phyloP scores from a whole-genome alignment of 2,329 filamentous ascomycete species.

The Chrysoporthe cubensis region DNA sequence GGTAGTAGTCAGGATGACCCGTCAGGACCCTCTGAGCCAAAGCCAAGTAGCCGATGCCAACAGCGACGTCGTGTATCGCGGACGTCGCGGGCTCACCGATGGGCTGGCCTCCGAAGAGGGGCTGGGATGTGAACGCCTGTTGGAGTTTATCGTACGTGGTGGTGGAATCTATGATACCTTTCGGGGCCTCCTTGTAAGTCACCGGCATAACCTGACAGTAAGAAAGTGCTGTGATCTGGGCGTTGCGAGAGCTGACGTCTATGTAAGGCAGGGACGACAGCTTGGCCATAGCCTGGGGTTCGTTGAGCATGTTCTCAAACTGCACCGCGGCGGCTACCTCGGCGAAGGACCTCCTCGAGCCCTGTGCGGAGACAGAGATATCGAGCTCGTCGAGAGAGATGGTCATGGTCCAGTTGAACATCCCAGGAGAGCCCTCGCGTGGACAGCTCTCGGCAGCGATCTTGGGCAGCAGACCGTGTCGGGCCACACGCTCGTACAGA shows the following conservation, averaged over 20 bases:
- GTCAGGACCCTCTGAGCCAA: conserved; percentile 8
- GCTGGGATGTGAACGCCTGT: neutral
- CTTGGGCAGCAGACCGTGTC: conserved; percentile 14
- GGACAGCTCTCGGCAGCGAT: neutral
- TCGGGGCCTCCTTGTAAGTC: neutral
- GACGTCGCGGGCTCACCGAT: conserved; percentile 3
- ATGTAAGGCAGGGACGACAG: neutral
- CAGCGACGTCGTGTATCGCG: neutral
- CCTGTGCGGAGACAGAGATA: conserved; percentile 1
- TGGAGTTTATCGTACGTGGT: neutral
- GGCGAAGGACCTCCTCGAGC: neutral
- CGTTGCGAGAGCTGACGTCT: neutral
- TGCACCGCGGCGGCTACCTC: conserved; percentile 18
- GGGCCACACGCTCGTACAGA: neutral
- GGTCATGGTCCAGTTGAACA: conserved; percentile 3
- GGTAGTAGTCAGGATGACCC: conserved; percentile 15
- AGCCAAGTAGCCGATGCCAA: neutral
- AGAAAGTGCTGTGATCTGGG: neutral
- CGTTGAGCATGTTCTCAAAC: conserved; percentile 11
- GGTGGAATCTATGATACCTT: neutral
- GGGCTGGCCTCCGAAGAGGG: neutral
- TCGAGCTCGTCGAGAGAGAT: conserved; percentile 12
- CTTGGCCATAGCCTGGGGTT: neutral
- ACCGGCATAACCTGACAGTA: conserved; percentile 13
- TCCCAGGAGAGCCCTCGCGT: neutral